Base-by-base conservation (phyloP, 345 rosid species). In the Gossypium mustelinum region DNA sequence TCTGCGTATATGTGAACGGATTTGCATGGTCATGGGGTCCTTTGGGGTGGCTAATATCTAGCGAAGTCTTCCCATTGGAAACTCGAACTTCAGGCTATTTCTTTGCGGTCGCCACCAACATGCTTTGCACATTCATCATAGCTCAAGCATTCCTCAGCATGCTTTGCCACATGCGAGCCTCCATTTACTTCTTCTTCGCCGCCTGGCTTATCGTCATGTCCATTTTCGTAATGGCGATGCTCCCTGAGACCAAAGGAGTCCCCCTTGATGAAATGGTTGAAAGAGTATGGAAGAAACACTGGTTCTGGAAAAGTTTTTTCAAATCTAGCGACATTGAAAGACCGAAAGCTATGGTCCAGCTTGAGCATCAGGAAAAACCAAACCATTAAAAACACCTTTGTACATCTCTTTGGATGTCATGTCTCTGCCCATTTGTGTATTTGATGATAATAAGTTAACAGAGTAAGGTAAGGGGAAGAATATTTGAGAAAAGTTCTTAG, bases 1-100 rank as follows among this genome's bases (percentile, higher is more conserved):
- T 90, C 20, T 80, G 89, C 68, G 27, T 84, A 27, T 88, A 83
- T 69, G 80, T 89, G 51, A 74, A 84, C 59, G 91, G 85, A 24
- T 90, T 87, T 73, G 95, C 92, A 1, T 90, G 95, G 95, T 90
- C 95, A 17, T 90, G 95, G 92, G 95, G 92, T 2, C 95, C 95
- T 12, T 51, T 90, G 2, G 85, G 88, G 52, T 90, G 95, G 95
- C 60, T 90, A 16, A 86, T 90, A 68, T 84, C 95, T 0, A 90
- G 92, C 39, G 95, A 88, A 72, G 87, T 79, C 50, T 90, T 84
- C 77, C 89, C 91, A 0, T 34, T 90, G 3, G 90, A 90, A 76
- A 82, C 85, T 16, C 81, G 95, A 12, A 85, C 79, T 4, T 78
- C 87, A 9, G 95, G 91, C 8, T 87, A 77, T 72, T 83, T 84